Evolutionary conservation across 1,284 basidiomycete genomes (phyloP), one percentile per base, ranked within the genome.

Genomic region (Rhodotorula sp.): DNA sequence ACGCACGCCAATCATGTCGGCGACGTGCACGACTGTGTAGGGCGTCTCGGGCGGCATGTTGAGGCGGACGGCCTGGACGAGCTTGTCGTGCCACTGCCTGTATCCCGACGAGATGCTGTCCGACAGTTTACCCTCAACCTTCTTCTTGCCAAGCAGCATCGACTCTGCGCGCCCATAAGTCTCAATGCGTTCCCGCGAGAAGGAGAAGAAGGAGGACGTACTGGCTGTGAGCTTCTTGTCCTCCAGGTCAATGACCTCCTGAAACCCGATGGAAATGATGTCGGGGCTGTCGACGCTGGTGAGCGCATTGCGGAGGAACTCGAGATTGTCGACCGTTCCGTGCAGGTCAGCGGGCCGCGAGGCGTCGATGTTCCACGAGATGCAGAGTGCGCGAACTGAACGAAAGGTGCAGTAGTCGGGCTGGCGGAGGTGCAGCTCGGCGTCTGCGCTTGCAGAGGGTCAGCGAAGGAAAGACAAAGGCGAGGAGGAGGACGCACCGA

Each of bases 171-270:
- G 41, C 3, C 46, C 32, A 25, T n/a, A 41, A 27, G 13, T 17
- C 36, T 32, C n/a, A 44, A 21, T 55, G n/a, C 66, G 56, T 19
- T 32, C 5, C 8, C 27, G n/a, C 29, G 27, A 29, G 9, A 10
- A 50, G 29, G 3, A 8, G 44, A 25, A 17, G 60, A 89, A 87
- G 54, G 96, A 86, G 0, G 83, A 64, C 98, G 89, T 72, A 87
- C 88, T 50, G 83, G 84, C 83, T 95, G 95, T 96, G 93, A 98
- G 82, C 21, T 87, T 90, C 91, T 89, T 88, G 84, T 95, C 95
- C 78, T 94, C 94, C 0, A 95, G 93, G 82, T 99, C 96, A 15
- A 95, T 92, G 67, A 99, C 93, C 82, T 99, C 97, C 82, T 99
- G 97, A 80, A 99, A 97, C 1, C 92, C 94, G 48, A 97, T 84